These are phyloP conservation scores for Aspergillus nomiae DNA, from an alignment of 2,329 filamentous ascomycete species.

Conservation along the genomic window DNA sequence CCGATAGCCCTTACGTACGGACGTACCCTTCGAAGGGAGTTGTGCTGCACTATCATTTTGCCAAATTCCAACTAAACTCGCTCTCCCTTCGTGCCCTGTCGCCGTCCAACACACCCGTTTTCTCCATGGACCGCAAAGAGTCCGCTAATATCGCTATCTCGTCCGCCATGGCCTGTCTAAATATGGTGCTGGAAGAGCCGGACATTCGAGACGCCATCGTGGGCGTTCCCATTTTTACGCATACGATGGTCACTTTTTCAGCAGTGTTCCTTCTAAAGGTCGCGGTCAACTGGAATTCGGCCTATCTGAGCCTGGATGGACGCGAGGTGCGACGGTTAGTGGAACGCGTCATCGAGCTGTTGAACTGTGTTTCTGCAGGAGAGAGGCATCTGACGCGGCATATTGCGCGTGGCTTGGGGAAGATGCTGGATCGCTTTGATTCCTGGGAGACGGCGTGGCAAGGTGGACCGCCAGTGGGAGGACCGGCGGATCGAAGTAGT, in stretches of 20 bases:
- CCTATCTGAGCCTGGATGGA: slow-evolving; percentile 43
- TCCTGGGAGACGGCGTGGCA: slow-evolving; percentile 41
- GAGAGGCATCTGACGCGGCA: slow-evolving; percentile 45
- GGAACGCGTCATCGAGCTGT: slow-evolving; percentile 42
- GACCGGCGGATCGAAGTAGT: slow-evolving; percentile 17
- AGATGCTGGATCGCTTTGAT: slow-evolving; percentile 46
- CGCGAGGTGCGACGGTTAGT: slow-evolving; percentile 41
- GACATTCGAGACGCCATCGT: slow-evolving; percentile 52
- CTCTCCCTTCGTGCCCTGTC: slow-evolving; percentile 45
- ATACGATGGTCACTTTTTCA: slow-evolving; percentile 50
- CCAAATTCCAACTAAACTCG: slow-evolving; percentile 55
- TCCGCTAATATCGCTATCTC: slow-evolving; percentile 50
- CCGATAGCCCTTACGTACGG: slow-evolving; percentile 49
- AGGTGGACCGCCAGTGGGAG: slow-evolving; percentile 13
- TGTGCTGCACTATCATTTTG: slow-evolving; percentile 56
- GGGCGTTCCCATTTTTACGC: slow-evolving; percentile 50
- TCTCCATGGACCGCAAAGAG: slow-evolving; percentile 48
- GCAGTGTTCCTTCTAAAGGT: slow-evolving; percentile 50
- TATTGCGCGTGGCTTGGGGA: slow-evolving; percentile 44
- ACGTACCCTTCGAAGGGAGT: slow-evolving; percentile 54
- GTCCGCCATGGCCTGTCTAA: slow-evolving; percentile 50
- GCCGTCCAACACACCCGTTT: slow-evolving; percentile 44
- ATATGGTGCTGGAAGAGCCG: slow-evolving; percentile 50
- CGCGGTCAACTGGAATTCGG: slow-evolving; percentile 47
- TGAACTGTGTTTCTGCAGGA: slow-evolving; percentile 45